Evolutionary conservation across 2,329 filamentous ascomycete species (phyloP).

Genomic region (Xylaria sp.): DNA sequence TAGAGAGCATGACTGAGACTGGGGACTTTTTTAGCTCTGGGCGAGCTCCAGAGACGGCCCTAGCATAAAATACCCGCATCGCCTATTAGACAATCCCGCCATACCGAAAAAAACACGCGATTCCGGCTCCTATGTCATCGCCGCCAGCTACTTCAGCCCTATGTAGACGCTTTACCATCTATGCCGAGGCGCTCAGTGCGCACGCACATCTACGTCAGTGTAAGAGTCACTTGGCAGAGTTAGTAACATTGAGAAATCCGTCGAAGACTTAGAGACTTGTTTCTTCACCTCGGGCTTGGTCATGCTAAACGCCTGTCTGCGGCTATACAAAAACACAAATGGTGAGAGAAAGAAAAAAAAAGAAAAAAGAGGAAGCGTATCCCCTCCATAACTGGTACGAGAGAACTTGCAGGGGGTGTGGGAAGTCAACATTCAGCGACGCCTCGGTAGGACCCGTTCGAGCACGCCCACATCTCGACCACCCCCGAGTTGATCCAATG

Average conservation of each 20-base stretch:
- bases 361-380: not conserved
- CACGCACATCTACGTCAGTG: not conserved
- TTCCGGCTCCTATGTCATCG: constrained; percentile 12
- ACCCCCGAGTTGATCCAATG: constrained; percentile 19
- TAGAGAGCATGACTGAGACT: constrained; percentile 31
- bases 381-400: constrained; percentile 9
- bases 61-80: not conserved
- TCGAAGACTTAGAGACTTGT: not conserved
- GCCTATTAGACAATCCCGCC: not conserved
- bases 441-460: constrained; percentile 26
- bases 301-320: not conserved
- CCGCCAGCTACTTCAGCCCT: constrained; percentile 7
- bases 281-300: not conserved
- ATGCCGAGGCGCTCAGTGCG: not conserved
- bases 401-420: constrained; percentile 19
- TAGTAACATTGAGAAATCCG: not conserved
- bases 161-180: not conserved
- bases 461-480: constrained; percentile 26
- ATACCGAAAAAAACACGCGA: constrained; percentile 2
- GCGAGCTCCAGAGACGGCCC: not conserved
- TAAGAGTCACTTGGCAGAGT: not conserved
- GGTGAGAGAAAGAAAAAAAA: not conserved
- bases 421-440: constrained; percentile 7
- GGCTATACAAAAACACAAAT: not conserved
- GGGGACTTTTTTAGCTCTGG: not conserved